Evolutionary conservation across 345 rosid genomes (phyloP), one percentile per base, ranked within the genome.

Genomic region (Cochlearia excelsa): DNA sequence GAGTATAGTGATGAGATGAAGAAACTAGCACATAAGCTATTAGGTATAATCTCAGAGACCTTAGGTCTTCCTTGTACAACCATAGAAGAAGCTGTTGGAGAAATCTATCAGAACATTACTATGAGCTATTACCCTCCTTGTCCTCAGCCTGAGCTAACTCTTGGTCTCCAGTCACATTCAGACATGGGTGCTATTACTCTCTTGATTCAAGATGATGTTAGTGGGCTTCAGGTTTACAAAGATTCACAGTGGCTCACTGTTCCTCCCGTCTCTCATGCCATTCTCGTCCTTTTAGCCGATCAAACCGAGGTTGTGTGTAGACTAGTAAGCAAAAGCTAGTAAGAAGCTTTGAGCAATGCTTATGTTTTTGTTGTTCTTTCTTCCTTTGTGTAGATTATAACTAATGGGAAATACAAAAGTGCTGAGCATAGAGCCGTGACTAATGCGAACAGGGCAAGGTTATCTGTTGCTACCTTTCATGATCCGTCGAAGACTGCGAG

Each of bases 161-260:
- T 88, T 47, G 98, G 98, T 49, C 87, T 88, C 39, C 96, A 88
- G 68, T 67, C 95, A 1, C 98, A 92, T 66, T 88, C 98, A 1
- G 96, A 92, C 68, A 74, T 88, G 69, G 95, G 93, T 29, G 79
- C 85, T 46, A 60, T 92, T 50, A 86, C 98, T 37, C 86, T 92
- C 27, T 63, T 92, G 76, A 81, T 88, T 51, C 95, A 92, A 62
- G 96, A 86, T 42, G 79, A 88, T 51, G 89, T 92, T 42, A 80
- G 77, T 1, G 98, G 98, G 5, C 90, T 92, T 70, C 78, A 88
- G 82, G 83, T 86, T 65, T 63, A 74, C 49, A 88, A 86, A 72
- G 86, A 83, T 26, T 74, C 67, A 3, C 72, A 78, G 2, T 92
- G 98, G 98, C 51, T 86, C 16, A 65, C 78, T 29, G 82, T 88